phyloP scores from a whole-genome alignment of 2,329 filamentous ascomycete species.

The Daldinia sp. region DNA sequence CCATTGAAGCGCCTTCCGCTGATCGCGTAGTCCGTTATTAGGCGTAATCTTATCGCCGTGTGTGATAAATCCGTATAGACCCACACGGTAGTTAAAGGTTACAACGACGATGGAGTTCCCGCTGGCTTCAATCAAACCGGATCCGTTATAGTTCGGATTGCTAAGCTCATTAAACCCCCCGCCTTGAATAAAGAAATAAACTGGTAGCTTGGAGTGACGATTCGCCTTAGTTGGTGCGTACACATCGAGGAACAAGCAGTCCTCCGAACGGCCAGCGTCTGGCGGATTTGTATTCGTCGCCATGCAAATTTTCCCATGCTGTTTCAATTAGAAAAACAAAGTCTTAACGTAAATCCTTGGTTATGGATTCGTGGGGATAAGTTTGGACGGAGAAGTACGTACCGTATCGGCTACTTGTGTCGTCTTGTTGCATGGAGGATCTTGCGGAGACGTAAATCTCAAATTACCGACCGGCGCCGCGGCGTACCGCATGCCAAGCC shows the following conservation, averaged over 20 bases:
- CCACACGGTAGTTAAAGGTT: slow-evolving; percentile 79
- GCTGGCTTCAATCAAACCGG: slow-evolving; percentile 66
- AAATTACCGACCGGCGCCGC: slow-evolving; percentile 71
- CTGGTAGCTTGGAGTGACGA: slow-evolving; percentile 63
- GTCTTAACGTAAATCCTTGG: slow-evolving; percentile 3
- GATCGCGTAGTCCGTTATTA: slow-evolving; percentile 76
- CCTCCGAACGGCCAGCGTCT: slow-evolving; percentile 54
- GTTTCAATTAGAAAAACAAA: slow-evolving; percentile 3
- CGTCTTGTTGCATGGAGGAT: slow-evolving; percentile 59
- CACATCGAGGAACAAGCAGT: slow-evolving; percentile 75
- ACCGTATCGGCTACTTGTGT: slow-evolving; percentile 65
- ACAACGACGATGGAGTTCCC: slow-evolving; percentile 72
- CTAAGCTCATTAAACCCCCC: slow-evolving; percentile 65
- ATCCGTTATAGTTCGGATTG: slow-evolving; percentile 65
- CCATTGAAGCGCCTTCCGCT: slow-evolving; percentile 74
- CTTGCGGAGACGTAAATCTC: slow-evolving; percentile 72
- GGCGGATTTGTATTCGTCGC: slow-evolving; percentile 33
- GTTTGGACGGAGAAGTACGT: slow-evolving; percentile 28
- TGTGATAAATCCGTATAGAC: slow-evolving; percentile 75
- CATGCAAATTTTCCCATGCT: slow-evolving; percentile 44
- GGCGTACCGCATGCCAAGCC: slow-evolving; percentile 79
- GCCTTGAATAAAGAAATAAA: slow-evolving; percentile 67
- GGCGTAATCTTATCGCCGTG: slow-evolving; percentile 63
- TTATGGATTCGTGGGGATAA: background rate
- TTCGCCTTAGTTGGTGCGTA: slow-evolving; percentile 66